Percentiles rank a stretch among this genome's conserved stretches.
These are phyloP conservation scores for Macrolepiota fuliginosa DNA, from an alignment of 768 basidiomycete genomes.

Conservation along the genomic window DNA sequence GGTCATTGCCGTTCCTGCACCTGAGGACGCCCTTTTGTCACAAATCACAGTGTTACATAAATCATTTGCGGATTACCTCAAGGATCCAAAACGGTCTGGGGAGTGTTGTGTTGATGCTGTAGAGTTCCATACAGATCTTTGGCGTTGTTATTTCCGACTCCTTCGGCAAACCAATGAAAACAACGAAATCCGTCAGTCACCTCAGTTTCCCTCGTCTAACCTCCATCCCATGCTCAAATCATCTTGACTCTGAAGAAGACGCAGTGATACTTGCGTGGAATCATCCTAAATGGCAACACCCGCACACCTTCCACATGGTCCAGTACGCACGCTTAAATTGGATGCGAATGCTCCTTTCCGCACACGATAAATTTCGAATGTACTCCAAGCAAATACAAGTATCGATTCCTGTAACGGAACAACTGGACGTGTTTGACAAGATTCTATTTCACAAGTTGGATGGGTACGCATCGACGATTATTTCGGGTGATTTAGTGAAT, in stretches of 20 bases:
- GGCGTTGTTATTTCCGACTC: background rate
- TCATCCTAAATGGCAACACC: background rate
- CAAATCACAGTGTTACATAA: constrained; percentile 10
- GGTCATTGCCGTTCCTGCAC: background rate
- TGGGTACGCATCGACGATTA: background rate
- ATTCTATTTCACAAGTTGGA: background rate
- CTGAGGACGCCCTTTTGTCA: background rate
- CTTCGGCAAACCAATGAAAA: background rate
- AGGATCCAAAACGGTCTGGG: constrained; percentile 12
- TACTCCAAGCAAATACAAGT: background rate
- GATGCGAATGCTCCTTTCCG: background rate
- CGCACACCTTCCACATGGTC: background rate
- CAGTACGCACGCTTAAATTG: background rate
- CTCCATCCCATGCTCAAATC: no score
- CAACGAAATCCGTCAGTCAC: no score
- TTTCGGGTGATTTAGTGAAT: background rate
- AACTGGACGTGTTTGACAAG: background rate
- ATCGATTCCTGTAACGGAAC: background rate
- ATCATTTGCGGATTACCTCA: constrained; percentile 17
- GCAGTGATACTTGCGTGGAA: background rate
- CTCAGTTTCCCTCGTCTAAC: no score
- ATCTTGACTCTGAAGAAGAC: background rate
- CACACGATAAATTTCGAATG: background rate
- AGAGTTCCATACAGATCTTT: background rate
- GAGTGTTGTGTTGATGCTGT: constrained; percentile 8